Evolutionary conservation across 208 protist genomes (phyloP), one percentile per base, ranked within the genome.

Genomic region (Leishmania braziliensis): DNA sequence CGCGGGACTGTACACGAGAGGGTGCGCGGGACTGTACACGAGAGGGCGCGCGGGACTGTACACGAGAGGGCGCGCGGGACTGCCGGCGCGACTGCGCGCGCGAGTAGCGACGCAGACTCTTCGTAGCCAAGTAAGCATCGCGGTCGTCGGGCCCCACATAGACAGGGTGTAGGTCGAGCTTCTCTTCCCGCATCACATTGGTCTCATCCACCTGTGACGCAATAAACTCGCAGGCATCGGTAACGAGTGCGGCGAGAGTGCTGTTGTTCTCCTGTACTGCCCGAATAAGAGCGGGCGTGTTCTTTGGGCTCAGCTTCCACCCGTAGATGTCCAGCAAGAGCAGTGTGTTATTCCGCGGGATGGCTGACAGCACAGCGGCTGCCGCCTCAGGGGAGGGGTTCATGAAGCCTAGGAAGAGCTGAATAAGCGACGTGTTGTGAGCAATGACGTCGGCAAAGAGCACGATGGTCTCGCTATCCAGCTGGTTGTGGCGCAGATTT

Each of bases 351-450:
- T 96, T 97, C 12, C 84, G 76, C 20, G 75, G 73, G 14, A 97
- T 84, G 9, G 91, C 85, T 6, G 78, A 74, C 51, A 97, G 89
- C 50, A 96, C 92, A 43, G 80, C 36, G 36, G 79, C 89, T 0
- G 91, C 88, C 14, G 84, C 84, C n/a, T 94, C 89, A 26, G 93
- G 85, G 33, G 83, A 88, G 9, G 95, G 92, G 62, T 89, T 94
- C 95, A 97, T 97, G 86, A 93, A 96, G 75, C 95, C 95, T n/a
- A 97, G 91, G 77, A 96, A 97, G 63, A 97, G 92, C 85, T 97
- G 95, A 79, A 95, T 95, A 51, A 97, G 88, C 2, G 93, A 96
- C 33, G 87, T 91, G 82, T 97, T 97, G 36, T 74, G 72, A 5
- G 72, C 60, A 4, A 97, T 18, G 39, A 96, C 95, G n/a, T 90